Evolutionary conservation across 2,329 filamentous ascomycete species (phyloP), one percentile per base, ranked within the genome.

Genomic region (Cladophialophora psammophila): DNA sequence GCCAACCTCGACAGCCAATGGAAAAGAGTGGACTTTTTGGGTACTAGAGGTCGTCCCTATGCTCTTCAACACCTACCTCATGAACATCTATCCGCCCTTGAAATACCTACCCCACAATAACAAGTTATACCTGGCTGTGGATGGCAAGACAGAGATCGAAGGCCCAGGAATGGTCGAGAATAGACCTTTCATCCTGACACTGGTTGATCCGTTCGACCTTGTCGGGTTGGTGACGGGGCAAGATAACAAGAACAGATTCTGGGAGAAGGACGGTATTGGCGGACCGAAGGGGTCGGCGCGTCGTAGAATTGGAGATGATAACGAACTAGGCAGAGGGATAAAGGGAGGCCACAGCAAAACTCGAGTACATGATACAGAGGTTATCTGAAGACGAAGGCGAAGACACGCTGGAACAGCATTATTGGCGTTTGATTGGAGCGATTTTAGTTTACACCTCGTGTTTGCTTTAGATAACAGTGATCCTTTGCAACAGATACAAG

Each of bases 41-140:
- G 76, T 86, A 36, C 85, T 87, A 65, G 85, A 87, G 70, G 80
- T 79, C 4, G 73, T 77, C 2, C 80, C 85, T 60, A 86, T 87
- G 80, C 81, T 84, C 18, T 68, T 80, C 57, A 86, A 85, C 68
- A 83, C 81, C 12, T 77, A 79, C 4, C 69, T 87, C 60, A 76
- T 86, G n/a, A 85, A 85, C 66, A 63, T 83, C 20, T 84, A 80
- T 55, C 84, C 85, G 63, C 85, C 85, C 0, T 84, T 83, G 42
- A 80, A 77, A 38, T 81, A 78, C 34, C 75, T 87, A 6, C 85
- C 85, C 0, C 75, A 74, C 5, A 82, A 81, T 2, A 82, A 83
- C 70, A 83, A 82, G 42, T 76, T 84, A 5, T 87, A 85, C 67
- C 76, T 87, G 1, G 79, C 81, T 5, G 70, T 75, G 12, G 84